Conservation (phyloP, 768 basidiomycete species). For the Macrolepiota dolichaula region DNA sequence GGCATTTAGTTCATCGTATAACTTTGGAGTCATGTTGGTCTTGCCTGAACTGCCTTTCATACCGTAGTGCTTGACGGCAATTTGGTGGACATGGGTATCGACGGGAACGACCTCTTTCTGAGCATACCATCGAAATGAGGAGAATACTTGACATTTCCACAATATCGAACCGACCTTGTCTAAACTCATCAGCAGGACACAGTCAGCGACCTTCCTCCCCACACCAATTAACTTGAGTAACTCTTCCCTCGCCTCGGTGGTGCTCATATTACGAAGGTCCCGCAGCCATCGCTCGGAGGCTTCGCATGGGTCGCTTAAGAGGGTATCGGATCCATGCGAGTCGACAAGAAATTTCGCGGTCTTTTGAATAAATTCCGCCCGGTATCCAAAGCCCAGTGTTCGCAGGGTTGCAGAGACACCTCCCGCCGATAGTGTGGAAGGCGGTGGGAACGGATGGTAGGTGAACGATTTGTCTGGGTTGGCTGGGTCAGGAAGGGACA, state of each 20-base stretch:
- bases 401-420: conserved; percentile 65
- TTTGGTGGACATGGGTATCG: conserved; percentile 93
- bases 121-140: neutral
- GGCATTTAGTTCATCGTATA: conserved; percentile 70
- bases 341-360: conserved; percentile 79
- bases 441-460: conserved; percentile 86
- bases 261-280: conserved; percentile 45
- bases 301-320: conserved; percentile 29
- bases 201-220: conserved; percentile 96
- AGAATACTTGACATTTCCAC: neutral
- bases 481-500: conserved; percentile 41
- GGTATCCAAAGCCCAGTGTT: conserved; percentile 90
- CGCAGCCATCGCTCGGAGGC: conserved; percentile 60
- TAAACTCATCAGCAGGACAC: conserved; percentile 87
- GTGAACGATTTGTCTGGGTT: conserved; percentile 22
- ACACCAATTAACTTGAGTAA: conserved; percentile 86
- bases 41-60: conserved; percentile 49
- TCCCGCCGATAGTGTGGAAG: conserved; percentile 58
- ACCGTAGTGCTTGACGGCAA: conserved; percentile 77
- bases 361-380: conserved; percentile 84
- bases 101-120: conserved; percentile 91
- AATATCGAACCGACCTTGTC: conserved; percentile 59
- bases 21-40: conserved; percentile 64
- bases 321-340: conserved; percentile 32
- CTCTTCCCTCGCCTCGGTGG: conserved; percentile 64